Base-by-base conservation (phyloP, 1,284 basidiomycete genomes). In the Kalmanozyma brasiliensis region DNA sequence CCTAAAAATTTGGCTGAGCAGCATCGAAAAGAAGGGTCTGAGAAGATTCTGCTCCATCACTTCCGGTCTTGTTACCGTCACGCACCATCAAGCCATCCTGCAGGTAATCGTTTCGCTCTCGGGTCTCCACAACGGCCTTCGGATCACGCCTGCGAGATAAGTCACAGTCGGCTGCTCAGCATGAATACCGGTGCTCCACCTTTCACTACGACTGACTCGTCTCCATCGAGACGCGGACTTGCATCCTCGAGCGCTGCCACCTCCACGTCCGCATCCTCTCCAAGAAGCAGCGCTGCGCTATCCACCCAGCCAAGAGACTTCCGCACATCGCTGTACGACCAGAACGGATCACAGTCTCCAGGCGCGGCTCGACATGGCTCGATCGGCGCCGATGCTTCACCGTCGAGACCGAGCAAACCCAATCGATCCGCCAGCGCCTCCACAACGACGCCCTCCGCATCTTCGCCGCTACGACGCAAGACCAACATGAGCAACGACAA, bases 51-150 rank as follows among this genome's bases (percentile, higher is more conserved):
- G 26, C 11, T 11, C 6, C 26, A 29, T 37, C 40, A 51, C n/a
- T 43, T 63, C 60, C 62, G 62, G 62, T 65, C 56, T 51, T 59
- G 56, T 59, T 46, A 37, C 62, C 62, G 55, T 58, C 34, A 35
- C 46, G n/a, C n/a, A n/a, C n/a, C n/a, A n/a, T n/a, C n/a, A n/a
- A 36, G 33, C 7, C 40, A 24, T n/a, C 46, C 38, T 49, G 53
- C 49, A 57, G 49, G 33, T 23, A 36, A 16, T 3, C 22, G 30
- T 38, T 29, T 6, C 6, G 6, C 26, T 29, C 11, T 6, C 26
- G 11, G 26, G 7, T 29, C 6, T 29, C 26, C 26, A 11, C 26
- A 29, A 11, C n/a, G 26, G 26, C 26, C 26, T 29, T 29, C 7
- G 26, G 7, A 29, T 29, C 26, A 6, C 26, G 6, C 26, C 26